Percentiles rank a stretch among this genome's conserved stretches.
Conservation (phyloP, 2,329 filamentous ascomycete genomes). For the Neonectria faginata region DNA sequence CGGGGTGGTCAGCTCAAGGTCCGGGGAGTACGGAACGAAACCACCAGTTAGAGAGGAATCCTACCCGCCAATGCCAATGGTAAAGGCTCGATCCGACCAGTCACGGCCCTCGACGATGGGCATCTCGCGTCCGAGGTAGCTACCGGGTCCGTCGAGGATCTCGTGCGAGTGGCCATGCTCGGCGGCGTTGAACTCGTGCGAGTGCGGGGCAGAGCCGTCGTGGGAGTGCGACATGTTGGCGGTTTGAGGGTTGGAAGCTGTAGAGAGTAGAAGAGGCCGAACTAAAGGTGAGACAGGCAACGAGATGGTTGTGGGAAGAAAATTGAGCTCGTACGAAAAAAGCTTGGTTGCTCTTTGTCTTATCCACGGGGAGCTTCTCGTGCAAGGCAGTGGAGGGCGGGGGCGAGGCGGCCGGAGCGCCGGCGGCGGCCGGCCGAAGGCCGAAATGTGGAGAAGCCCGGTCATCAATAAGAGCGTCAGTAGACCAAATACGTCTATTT, state of each 20-base stretch:
- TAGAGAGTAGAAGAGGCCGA: background rate
- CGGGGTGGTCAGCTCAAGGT: background rate
- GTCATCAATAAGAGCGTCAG: background rate
- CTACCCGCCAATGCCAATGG: constrained; percentile 97
- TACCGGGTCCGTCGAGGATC: constrained; percentile 93
- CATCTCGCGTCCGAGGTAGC: constrained; percentile 90
- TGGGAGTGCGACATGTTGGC: constrained; percentile 60
- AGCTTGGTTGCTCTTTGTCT: background rate
- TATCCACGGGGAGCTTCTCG: constrained; percentile 5
- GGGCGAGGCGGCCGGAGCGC: constrained; percentile 4
- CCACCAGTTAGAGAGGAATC: constrained; percentile 37
- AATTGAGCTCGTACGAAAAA: constrained; percentile 11
- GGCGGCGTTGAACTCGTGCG: constrained; percentile 67
- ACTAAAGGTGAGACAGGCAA: no score
- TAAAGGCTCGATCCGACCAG: constrained; percentile 92
- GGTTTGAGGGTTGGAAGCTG: background rate
- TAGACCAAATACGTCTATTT: no score
- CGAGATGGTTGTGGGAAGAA: background rate
- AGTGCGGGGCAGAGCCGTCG: constrained; percentile 66
- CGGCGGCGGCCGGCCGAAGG: constrained; percentile 10
- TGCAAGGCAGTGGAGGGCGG: constrained; percentile 1
- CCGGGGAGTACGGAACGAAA: background rate
- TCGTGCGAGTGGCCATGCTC: constrained; percentile 97
- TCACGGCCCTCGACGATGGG: constrained; percentile 89
- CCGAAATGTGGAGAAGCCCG: constrained; percentile 6